phyloP scores from a whole-genome alignment of 2,329 filamentous ascomycete species.

The Ophiognomonia clavigignenti-juglandacearum region DNA sequence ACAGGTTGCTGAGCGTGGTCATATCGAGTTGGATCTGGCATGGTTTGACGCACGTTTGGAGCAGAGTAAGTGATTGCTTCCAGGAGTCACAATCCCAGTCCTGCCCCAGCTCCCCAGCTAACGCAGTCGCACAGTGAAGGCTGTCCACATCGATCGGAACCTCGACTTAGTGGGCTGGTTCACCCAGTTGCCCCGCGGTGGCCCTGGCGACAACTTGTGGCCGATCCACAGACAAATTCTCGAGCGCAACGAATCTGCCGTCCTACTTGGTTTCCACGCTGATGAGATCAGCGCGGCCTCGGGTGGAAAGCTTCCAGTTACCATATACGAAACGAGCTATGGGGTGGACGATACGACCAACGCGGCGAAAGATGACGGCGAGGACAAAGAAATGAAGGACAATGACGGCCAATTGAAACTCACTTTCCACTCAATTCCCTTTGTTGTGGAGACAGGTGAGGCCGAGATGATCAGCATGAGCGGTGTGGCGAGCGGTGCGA shows the following conservation, averaged over 20 bases:
- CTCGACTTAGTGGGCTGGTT: slow-evolving; percentile 93
- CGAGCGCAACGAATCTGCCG: slow-evolving; percentile 75
- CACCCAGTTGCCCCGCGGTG: slow-evolving; percentile 67
- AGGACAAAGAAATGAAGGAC: slow-evolving; percentile 71
- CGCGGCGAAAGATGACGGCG: slow-evolving; percentile 40
- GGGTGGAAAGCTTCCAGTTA: slow-evolving; percentile 82
- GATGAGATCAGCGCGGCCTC: slow-evolving; percentile 47
- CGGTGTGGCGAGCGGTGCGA: slow-evolving; percentile 80
- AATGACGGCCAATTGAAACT: slow-evolving; percentile 52
- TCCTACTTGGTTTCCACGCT: slow-evolving; percentile 84
- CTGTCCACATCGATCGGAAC: slow-evolving; percentile 77
- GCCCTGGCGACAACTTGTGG: slow-evolving; percentile 65
- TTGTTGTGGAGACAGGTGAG: slow-evolving; percentile 87
- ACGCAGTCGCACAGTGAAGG: slow-evolving; percentile 57
- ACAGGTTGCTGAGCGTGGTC: slow-evolving; percentile 44
- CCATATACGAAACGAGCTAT: slow-evolving; percentile 81
- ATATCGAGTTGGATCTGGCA: slow-evolving; percentile 56
- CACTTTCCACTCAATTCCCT: slow-evolving; percentile 78
- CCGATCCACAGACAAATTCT: slow-evolving; percentile 76
- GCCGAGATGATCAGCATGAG: slow-evolving; percentile 98
- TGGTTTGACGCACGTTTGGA: slow-evolving; percentile 79
- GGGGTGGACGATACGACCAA: slow-evolving; percentile 59
- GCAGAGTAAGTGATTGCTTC: slow-evolving; percentile 60
- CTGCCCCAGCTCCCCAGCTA: not conserved
- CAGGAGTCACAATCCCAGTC: not conserved